phyloP scores from a whole-genome alignment of 495 filamentous ascomycete species.

The Articulospora tetracladia region DNA sequence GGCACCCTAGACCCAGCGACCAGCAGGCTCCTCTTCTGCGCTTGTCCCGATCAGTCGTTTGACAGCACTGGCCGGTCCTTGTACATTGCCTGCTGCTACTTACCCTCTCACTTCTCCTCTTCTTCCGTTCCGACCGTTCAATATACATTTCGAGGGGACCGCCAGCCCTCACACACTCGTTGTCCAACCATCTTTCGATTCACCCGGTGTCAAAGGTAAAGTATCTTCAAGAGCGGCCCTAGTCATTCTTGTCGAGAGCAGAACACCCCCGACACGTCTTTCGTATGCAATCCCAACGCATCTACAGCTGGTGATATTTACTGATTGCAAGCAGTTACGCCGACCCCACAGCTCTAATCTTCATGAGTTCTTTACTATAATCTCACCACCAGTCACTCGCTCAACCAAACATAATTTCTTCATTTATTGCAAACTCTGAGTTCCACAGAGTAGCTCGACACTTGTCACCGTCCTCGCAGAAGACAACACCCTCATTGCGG shows the following conservation, averaged over 20 bases:
- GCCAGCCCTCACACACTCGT: conserved; percentile 18
- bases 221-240: conserved; percentile 4
- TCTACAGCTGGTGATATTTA: neutral
- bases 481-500: neutral
- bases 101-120: conserved; percentile 1
- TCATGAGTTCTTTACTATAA: conserved; percentile 18
- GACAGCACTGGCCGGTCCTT: conserved; percentile 11
- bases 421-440: neutral
- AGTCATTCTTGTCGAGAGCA: conserved; percentile 1
- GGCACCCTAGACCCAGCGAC: neutral
- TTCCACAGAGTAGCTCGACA: conserved; percentile 4
- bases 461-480: conserved; percentile 12
- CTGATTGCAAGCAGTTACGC: neutral
- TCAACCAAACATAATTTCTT: neutral
- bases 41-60: conserved; percentile 13
- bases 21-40: neutral
- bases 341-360: neutral
- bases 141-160: conserved; percentile 16
- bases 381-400: conserved; percentile 6
- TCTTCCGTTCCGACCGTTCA: conserved; percentile 11
- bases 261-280: neutral
- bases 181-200: conserved; percentile 13
- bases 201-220: conserved; percentile 15
- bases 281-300: conserved; percentile 5
- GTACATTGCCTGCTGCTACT: conserved; percentile 1